These are phyloP conservation scores for Cyberlindnera americana DNA, from an alignment of 805 yeast species.

Conservation along the genomic window DNA sequence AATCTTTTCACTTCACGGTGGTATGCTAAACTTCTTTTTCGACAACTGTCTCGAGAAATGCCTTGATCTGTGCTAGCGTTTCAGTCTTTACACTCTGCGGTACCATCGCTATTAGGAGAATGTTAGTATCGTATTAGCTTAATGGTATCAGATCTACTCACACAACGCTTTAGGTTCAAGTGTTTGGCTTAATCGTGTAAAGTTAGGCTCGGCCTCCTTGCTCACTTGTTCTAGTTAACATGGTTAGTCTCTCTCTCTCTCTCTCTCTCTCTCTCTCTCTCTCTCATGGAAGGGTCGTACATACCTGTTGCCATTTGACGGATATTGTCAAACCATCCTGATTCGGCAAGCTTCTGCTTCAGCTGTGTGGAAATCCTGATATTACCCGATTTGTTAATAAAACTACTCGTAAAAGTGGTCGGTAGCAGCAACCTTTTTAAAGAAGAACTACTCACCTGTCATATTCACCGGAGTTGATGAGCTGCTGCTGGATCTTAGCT, in stretches of 20 bases:
- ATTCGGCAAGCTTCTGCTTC: conserved; percentile 60
- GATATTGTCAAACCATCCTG: conserved; percentile 86
- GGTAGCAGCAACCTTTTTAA: no score
- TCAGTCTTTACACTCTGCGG: conserved; percentile 63
- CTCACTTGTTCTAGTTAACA: conserved; percentile 32
- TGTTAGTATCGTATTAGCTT: conserved; percentile 21
- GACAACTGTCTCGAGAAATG: conserved; percentile 51
- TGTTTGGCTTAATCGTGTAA: conserved; percentile 46
- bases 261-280: no score
- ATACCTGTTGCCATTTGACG: conserved; percentile 53
- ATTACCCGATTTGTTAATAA: background rate
- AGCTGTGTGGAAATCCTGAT: conserved; percentile 56
- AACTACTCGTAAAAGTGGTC: no score
- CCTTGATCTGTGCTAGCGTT: conserved; percentile 52
- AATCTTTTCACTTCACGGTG: no score
- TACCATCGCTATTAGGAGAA: conserved; percentile 43
- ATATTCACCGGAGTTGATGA: conserved; percentile 77
- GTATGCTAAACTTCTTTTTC: conserved; percentile 31
- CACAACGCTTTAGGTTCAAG: conserved; percentile 66
- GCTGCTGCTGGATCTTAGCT: conserved; percentile 63
- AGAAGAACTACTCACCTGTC: conserved; percentile 38
- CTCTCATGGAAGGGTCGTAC: no score
- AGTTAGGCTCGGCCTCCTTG: conserved; percentile 43
- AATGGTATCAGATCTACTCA: no score
- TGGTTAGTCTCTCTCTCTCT: no score